Evolutionary conservation across 179 eudicot species (phyloP).

Genomic region (Amaranthus tricolor): DNA sequence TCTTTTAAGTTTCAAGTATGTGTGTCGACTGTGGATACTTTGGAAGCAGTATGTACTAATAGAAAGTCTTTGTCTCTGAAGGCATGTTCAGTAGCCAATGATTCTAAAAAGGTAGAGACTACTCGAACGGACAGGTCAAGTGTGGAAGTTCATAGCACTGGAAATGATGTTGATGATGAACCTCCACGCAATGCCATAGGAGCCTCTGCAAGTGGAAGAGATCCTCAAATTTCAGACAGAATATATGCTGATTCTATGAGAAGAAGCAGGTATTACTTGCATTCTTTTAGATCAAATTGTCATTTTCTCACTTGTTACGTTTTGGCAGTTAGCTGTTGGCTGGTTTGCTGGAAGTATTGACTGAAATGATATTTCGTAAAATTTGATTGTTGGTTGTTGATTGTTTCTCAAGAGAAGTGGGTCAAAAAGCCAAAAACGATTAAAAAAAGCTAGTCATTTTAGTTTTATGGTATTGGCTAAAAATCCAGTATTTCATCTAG

Average conservation of each 20-base stretch:
- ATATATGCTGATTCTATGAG: constrained; percentile 21
- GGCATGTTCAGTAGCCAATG: constrained; percentile 8
- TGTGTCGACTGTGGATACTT: constrained; percentile 12
- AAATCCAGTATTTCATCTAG: no score
- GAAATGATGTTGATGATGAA: constrained; percentile 22
- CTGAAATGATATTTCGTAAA: no score
- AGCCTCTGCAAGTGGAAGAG: constrained; percentile 33
- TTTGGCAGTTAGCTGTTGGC: no score
- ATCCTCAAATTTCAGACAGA: constrained; percentile 35
- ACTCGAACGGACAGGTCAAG: constrained; percentile 30
- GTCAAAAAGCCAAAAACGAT: no score
- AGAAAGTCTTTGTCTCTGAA: constrained; percentile 14
- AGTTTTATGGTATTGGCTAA: no score
- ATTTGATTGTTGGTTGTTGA: no score
- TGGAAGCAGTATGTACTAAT: constrained; percentile 9
- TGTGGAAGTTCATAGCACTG: constrained; percentile 33
- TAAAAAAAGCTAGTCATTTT: no score
- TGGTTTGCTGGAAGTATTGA: no score
- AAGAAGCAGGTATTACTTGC: constrained; percentile 41
- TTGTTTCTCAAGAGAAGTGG: no score
- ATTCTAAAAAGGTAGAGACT: constrained; percentile 19
- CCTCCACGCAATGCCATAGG: constrained; percentile 24
- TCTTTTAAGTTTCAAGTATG: constrained; percentile 14
- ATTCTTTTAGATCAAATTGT: background rate
- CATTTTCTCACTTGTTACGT: no score